These are phyloP conservation scores for Syzygium aromaticum DNA, from an alignment of 345 rosid genomes.

Conservation along the genomic window DNA sequence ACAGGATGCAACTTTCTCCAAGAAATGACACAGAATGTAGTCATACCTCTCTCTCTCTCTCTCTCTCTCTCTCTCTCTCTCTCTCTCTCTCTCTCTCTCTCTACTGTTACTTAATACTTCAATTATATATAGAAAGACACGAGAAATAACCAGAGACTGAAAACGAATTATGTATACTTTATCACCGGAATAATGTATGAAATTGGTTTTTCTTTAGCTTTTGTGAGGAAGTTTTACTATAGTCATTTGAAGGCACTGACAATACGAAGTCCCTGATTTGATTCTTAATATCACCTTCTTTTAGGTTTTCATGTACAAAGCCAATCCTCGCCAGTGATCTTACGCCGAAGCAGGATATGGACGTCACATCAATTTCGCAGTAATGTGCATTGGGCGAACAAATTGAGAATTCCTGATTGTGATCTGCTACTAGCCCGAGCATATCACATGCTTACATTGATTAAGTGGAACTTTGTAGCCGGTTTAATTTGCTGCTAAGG, in stretches of 20 bases:
- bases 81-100: too few species aligned
- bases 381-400: background rate
- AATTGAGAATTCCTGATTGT: background rate
- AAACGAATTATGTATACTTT: background rate
- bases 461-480: background rate
- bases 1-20: constrained; percentile 15
- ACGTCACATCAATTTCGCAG: background rate
- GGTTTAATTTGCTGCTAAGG: background rate
- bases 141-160: background rate
- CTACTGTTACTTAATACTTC: background rate
- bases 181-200: background rate
- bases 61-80: background rate
- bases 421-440: background rate
- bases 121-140: background rate
- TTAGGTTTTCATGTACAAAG: background rate
- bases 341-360: background rate
- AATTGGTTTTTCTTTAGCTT: background rate
- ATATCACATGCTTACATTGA: background rate
- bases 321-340: background rate
- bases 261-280: background rate
- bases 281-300: background rate
- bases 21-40: background rate
- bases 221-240: background rate
- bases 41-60: background rate
- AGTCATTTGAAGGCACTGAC: background rate